Evolutionary conservation across 495 filamentous ascomycete genomes (phyloP).

Genomic region (Penicillium cataractarum): DNA sequence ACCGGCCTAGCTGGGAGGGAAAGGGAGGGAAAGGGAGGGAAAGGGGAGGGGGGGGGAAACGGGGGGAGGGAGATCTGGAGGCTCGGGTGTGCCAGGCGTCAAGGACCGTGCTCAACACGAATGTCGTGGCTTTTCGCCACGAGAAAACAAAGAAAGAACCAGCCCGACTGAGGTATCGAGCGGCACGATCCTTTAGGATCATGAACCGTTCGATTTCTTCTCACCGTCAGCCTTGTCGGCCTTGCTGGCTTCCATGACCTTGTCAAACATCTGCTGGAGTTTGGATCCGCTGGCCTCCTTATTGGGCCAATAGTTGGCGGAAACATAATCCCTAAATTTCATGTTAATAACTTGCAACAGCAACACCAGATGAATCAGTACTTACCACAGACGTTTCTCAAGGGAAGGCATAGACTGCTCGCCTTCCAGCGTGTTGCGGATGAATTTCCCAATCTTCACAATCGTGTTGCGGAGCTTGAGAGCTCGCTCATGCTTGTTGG

Average conservation of each 20-base stretch:
- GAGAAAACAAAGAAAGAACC: slow-evolving; percentile 7
- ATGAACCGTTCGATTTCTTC: slow-evolving; percentile 38
- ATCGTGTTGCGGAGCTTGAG: slow-evolving; percentile 48
- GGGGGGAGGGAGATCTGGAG: not conserved
- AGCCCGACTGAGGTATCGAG: not conserved
- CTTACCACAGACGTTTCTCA: slow-evolving; percentile 54
- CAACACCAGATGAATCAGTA: not conserved
- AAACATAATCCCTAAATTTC: slow-evolving; percentile 48
- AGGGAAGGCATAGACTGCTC: slow-evolving; percentile 41
- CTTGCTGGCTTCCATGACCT: slow-evolving; percentile 42
- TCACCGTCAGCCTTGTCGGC: slow-evolving; percentile 36
- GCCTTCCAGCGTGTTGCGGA: slow-evolving; percentile 40
- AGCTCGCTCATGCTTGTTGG: slow-evolving; percentile 61
- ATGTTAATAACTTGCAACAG: slow-evolving; percentile 10
- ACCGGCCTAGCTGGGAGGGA: slow-evolving; percentile 5
- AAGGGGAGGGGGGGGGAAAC: not conserved
- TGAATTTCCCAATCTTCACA: slow-evolving; percentile 54
- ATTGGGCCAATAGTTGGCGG: slow-evolving; percentile 54
- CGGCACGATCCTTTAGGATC: not conserved
- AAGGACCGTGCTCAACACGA: slow-evolving; percentile 6
- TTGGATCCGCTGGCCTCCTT: slow-evolving; percentile 48
- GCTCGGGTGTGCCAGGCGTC: slow-evolving; percentile 3
- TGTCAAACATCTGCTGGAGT: slow-evolving; percentile 54
- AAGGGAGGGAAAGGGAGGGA: not conserved
- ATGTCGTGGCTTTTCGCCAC: slow-evolving; percentile 18